A percentile compares a stretch with the other conserved stretches of the same genome.
Evolutionary conservation across 148 eudicot species (phyloP).

Genomic region (Oxyria digyna): DNA sequence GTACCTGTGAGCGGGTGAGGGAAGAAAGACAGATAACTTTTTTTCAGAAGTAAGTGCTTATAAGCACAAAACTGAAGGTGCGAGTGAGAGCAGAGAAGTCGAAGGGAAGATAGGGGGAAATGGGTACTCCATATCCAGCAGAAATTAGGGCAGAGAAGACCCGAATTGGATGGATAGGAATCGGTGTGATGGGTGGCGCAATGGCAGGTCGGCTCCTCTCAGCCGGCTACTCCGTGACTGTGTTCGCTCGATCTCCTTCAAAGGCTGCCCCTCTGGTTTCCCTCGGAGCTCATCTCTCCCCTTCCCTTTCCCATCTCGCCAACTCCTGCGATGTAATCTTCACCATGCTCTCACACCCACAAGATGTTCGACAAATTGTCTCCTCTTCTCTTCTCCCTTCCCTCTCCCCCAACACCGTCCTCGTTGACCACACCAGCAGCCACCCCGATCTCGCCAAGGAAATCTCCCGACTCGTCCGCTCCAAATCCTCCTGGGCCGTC

Average conservation of each 20-base stretch:
- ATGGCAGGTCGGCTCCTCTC: constrained; percentile 70
- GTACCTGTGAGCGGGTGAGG: neutral
- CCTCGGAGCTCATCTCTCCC: constrained; percentile 47
- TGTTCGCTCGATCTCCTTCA: constrained; percentile 69
- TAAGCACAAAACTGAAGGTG: too few species aligned
- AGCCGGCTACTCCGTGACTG: constrained; percentile 59
- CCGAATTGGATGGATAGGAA: constrained; percentile 77
- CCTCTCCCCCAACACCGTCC: constrained; percentile 31
- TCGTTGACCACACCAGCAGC: constrained; percentile 68
- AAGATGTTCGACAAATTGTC: constrained; percentile 65
- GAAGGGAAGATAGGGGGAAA: neutral
- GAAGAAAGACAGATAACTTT: neutral
- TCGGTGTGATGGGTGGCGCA: constrained; percentile 80
- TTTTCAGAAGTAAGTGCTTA: too few species aligned
- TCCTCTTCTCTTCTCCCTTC: constrained; percentile 27
- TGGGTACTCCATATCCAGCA: constrained; percentile 33
- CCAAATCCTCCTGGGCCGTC: constrained; percentile 34
- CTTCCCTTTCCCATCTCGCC: constrained; percentile 39
- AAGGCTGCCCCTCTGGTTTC: constrained; percentile 44
- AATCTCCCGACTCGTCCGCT: constrained; percentile 23
- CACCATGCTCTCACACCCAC: constrained; percentile 90
- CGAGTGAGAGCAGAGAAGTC: too few species aligned
- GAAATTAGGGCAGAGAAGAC: constrained; percentile 37
- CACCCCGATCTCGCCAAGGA: constrained; percentile 38
- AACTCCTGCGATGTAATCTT: constrained; percentile 36